Percentiles rank a stretch among this genome's conserved stretches.
Conservation (phyloP, 2,329 filamentous ascomycete genomes). For the Thielaviopsis euricoi region DNA sequence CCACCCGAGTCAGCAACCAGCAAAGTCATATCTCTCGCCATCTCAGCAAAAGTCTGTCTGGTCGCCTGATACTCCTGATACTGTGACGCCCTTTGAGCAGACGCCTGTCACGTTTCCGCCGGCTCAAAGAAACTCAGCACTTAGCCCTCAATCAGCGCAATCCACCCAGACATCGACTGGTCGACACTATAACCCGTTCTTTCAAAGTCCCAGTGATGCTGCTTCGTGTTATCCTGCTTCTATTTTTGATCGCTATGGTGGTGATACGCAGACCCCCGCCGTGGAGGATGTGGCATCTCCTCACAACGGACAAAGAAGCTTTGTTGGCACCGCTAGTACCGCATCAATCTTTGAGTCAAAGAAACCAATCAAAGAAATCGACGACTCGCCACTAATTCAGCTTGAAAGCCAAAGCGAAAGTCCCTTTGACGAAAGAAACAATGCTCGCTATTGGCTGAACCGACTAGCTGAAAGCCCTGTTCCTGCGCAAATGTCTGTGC, state of each 20-base stretch:
- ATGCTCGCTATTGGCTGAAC: conserved; percentile 8
- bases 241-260: conserved; percentile 8
- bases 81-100: conserved; percentile 21
- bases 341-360: not conserved
- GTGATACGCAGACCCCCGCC: not conserved
- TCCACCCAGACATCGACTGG: not conserved
- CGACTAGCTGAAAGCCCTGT: conserved; percentile 9
- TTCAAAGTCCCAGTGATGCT: not conserved
- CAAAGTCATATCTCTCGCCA: not conserved
- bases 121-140: not conserved
- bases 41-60: conserved; percentile 6
- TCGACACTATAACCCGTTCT: conserved; percentile 2
- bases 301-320: not conserved
- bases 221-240: conserved; percentile 10
- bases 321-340: not conserved
- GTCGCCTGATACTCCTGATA: conserved; percentile 38
- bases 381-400: not conserved
- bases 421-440: not conserved
- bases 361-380: conserved; percentile 4
- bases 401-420: not conserved
- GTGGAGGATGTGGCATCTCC: not conserved
- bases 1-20: not conserved
- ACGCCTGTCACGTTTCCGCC: conserved; percentile 9
- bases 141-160: not conserved
- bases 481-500: conserved; percentile 2